A percentile compares a stretch with the other conserved stretches of the same genome.
These are phyloP conservation scores for Hura crepitans DNA, from an alignment of 441 rosid genomes.

Conservation along the genomic window DNA sequence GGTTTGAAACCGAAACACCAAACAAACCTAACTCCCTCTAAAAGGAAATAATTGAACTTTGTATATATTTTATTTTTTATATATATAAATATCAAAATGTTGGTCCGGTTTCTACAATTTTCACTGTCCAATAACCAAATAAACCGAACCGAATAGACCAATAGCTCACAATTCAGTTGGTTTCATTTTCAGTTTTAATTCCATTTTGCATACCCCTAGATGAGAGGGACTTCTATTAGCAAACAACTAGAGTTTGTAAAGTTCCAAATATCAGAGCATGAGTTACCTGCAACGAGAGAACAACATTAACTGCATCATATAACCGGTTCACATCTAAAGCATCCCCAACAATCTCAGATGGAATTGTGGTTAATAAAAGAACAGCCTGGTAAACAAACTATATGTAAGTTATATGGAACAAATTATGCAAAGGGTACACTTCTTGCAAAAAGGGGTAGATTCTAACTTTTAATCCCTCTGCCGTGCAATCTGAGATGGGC, in stretches of 20 bases:
- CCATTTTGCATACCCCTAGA: no score
- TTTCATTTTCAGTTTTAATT: no score
- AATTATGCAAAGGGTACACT: slow-evolving; percentile 9
- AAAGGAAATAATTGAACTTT: no score
- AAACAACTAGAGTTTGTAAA: neutral
- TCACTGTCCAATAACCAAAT: no score
- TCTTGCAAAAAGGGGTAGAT: slow-evolving; percentile 11
- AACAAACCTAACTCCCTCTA: no score
- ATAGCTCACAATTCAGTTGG: no score
- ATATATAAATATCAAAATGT: no score
- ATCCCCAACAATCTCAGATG: slow-evolving; percentile 72
- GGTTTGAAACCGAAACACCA: no score
- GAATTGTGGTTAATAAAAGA: slow-evolving; percentile 61
- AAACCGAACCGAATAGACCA: no score
- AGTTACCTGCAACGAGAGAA: slow-evolving; percentile 81
- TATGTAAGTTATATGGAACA: slow-evolving; percentile 22
- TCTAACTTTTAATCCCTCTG: slow-evolving; percentile 89
- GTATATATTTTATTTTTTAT: no score
- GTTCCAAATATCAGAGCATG: neutral
- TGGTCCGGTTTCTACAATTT: no score
- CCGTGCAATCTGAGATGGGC: slow-evolving; percentile 97
- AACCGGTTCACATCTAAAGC: slow-evolving; percentile 49
- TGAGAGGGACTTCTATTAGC: neutral
- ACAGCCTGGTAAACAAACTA: slow-evolving; percentile 46
- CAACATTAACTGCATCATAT: slow-evolving; percentile 80